Percentiles rank a stretch among this genome's conserved stretches.
Conservation (phyloP, 2,329 filamentous ascomycete species). For the Bipolaris zeicola region DNA sequence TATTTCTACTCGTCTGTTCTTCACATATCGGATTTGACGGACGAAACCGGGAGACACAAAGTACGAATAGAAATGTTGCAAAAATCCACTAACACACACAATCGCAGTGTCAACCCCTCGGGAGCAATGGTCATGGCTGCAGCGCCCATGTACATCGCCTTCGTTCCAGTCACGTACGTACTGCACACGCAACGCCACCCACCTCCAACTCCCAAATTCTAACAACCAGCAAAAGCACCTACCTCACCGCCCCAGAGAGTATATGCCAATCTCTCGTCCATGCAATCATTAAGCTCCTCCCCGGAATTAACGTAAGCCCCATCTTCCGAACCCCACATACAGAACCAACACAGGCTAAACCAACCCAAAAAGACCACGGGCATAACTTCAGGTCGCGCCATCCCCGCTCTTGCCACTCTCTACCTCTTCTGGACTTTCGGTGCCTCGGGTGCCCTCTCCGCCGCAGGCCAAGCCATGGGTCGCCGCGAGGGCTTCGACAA, state of each 20-base stretch:
- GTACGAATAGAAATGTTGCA: background rate
- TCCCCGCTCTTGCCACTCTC: conserved; percentile 27
- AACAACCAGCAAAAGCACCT: conserved; percentile 9
- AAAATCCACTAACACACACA: background rate
- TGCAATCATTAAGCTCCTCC: conserved; percentile 27
- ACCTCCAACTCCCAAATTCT: background rate
- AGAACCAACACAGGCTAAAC: too few relatives aligned
- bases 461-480: conserved; percentile 30
- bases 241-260: conserved; percentile 27
- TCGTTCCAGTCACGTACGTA: conserved; percentile 27
- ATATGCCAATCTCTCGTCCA: conserved; percentile 29
- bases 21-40: too few relatives aligned
- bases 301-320: conserved; percentile 23
- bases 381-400: conserved; percentile 29
- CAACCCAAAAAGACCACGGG: conserved; percentile 10
- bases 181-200: too few relatives aligned
- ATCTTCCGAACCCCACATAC: background rate
- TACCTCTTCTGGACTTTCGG: conserved; percentile 34
- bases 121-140: conserved; percentile 21
- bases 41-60: background rate
- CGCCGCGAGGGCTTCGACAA: conserved; percentile 22
- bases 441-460: conserved; percentile 26
- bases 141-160: conserved; percentile 27
- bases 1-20: background rate
- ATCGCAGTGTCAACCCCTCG: conserved; percentile 23